These are phyloP conservation scores for Phaseolus lunatus DNA, from an alignment of 306 rosid genomes.

Conservation along the genomic window DNA sequence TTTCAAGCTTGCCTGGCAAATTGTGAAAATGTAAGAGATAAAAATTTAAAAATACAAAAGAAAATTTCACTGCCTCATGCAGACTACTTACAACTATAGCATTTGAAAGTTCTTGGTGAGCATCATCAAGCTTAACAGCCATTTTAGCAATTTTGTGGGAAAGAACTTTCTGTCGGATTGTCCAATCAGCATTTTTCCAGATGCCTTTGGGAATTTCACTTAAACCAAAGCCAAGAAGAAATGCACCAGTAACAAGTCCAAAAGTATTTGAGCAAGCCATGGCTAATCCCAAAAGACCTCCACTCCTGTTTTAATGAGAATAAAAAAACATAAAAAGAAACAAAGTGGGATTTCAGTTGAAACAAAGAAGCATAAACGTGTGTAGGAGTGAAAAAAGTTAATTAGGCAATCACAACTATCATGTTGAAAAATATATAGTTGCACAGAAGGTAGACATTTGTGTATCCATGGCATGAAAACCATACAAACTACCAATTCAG, in stretches of 20 bases:
- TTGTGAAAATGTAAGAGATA: slow-evolving; percentile 23
- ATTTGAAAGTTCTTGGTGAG: slow-evolving; percentile 96
- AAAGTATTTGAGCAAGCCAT: slow-evolving; percentile 98
- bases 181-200: slow-evolving; percentile 95
- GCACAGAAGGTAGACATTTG: slow-evolving; percentile 17
- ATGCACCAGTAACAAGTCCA: slow-evolving; percentile 98
- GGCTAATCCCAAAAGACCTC: slow-evolving; percentile 83
- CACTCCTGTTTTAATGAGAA: slow-evolving; percentile 61
- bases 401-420: slow-evolving; percentile 30
- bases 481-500: slow-evolving; percentile 11
- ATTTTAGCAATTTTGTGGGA: slow-evolving; percentile 96
- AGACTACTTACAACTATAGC: slow-evolving; percentile 80
- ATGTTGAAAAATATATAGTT: slow-evolving; percentile 21
- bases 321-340: slow-evolving; percentile 36
- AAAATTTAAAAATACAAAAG: neutral
- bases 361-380: slow-evolving; percentile 6
- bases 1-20: neutral
- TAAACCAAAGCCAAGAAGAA: slow-evolving; percentile 98
- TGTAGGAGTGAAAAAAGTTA: slow-evolving; percentile 6
- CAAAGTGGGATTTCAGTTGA: slow-evolving; percentile 10
- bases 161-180: slow-evolving; percentile 89
- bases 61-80: neutral
- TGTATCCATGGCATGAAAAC: slow-evolving; percentile 25
- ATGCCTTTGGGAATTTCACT: slow-evolving; percentile 91
- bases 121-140: slow-evolving; percentile 96